These are phyloP conservation scores for Capsella rubella DNA, from an alignment of 441 rosid genomes.

Conservation along the genomic window DNA sequence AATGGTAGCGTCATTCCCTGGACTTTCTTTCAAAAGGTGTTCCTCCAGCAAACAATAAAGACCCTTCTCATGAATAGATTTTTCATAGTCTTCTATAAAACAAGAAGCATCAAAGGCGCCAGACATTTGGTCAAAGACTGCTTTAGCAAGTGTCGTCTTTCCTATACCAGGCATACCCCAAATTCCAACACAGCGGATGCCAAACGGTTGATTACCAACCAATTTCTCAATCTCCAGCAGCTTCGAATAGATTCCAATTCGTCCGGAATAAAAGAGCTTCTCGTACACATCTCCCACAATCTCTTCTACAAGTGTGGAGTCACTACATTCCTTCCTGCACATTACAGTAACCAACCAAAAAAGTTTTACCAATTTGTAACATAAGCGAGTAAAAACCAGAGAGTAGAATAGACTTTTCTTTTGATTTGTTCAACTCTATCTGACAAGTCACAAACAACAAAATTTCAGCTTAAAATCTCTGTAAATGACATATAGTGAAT, in stretches of 20 bases:
- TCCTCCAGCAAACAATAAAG: constrained; percentile 5
- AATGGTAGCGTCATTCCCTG: background rate
- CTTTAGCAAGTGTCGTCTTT: constrained; percentile 39
- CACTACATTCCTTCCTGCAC: constrained; percentile 34
- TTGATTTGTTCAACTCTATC: too few relatives aligned
- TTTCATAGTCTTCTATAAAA: constrained; percentile 27
- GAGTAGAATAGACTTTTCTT: too few relatives aligned
- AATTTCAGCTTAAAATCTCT: background rate
- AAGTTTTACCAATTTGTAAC: too few relatives aligned
- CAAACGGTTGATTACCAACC: constrained; percentile 7
- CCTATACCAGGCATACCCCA: constrained; percentile 56
- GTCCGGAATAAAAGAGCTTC: background rate
- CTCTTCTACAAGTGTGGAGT: constrained; percentile 40
- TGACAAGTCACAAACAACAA: background rate
- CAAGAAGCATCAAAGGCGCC: constrained; percentile 25
- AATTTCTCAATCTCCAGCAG: constrained; percentile 19
- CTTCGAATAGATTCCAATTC: constrained; percentile 37
- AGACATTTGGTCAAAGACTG: constrained; percentile 20
- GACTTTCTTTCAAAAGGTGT: background rate
- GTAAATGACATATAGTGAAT: background rate
- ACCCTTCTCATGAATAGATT: background rate
- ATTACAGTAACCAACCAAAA: too few relatives aligned
- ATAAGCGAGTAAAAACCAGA: too few relatives aligned
- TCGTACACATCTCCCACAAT: constrained; percentile 33
- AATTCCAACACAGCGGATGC: constrained; percentile 41